Evolutionary conservation across 176 grass and related monocot species (phyloP), one percentile per base, ranked within the genome.

Genomic region (Bolboschoenus planiculmis): DNA sequence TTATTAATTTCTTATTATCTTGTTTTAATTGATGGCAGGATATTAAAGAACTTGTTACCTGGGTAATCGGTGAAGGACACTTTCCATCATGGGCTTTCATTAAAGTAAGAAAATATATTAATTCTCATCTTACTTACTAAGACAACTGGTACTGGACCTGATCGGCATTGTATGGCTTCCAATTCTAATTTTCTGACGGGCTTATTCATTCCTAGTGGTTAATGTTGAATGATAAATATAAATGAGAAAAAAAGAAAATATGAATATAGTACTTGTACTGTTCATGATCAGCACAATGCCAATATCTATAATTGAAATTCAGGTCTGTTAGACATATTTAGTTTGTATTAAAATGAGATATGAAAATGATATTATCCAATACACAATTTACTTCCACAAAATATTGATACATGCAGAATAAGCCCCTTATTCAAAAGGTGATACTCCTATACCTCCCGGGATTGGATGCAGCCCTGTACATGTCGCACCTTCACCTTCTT

Each of bases 61-160:
- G 92, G 96, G 92, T 93, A 83, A 79, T 95, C 81, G 96, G 96
- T 71, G 92, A 98, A 30, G 92, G 96, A 56, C 64, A 88, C 70
- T 73, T 86, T 26, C 96, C 96, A 86, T 90, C 92, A 79, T 98
- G 96, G 96, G 89, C 92, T 48, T 98, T 98, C 85, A 55, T 97
- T 68, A 97, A 94, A 89, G 95, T 97, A 94, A 83, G 79, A 39
- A 26, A 42, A 15, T 29, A 65, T 57, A 60, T 51, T 76, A 30
- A 7, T 7, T 76, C 26, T 76, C 13, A 76, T 30, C 43, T 76
- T 18, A 76, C 10, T 18, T 29, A 30, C 57, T 60, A 24, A 61
- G 14, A 53, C 4, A 53, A 40, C 35, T 40, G 65, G 8, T 70
- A 42, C 36, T 70, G 36, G 1, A 70, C 65, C 65, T 70, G 65